Percentiles rank a stretch among this genome's conserved stretches.
Evolutionary conservation across 2,329 filamentous ascomycete species (phyloP).

Genomic region (Fusarium paranaense): DNA sequence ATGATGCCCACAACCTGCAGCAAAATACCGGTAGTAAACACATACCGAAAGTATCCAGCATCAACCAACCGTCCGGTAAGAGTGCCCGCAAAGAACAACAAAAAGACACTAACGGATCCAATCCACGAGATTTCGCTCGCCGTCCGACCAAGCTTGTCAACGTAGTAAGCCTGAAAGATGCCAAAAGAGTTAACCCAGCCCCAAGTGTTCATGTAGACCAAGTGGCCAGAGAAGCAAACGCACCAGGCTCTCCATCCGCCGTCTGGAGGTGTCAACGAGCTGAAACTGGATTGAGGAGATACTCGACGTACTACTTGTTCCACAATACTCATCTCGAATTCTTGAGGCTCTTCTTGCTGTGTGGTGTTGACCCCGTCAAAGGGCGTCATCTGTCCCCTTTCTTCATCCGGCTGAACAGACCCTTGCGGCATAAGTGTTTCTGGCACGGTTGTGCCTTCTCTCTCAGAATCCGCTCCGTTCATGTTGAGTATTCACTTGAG

Average conservation of each 20-base stretch:
- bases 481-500: neutral
- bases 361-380: neutral
- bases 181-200: conserved; percentile 68
- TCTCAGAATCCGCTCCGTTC: neutral
- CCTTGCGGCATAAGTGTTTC: neutral
- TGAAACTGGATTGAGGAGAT: neutral
- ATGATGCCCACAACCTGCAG: conserved; percentile 62
- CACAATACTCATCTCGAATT: conserved; percentile 26
- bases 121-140: conserved; percentile 65
- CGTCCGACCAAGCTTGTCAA: conserved; percentile 50
- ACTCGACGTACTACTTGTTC: conserved; percentile 4
- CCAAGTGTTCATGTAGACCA: conserved; percentile 65
- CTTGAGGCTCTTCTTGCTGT: neutral
- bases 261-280: conserved; percentile 59
- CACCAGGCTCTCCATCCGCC: conserved; percentile 62
- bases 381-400: neutral
- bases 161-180: conserved; percentile 67
- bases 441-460: too few relatives aligned
- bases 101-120: conserved; percentile 62
- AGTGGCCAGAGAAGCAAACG: conserved; percentile 46
- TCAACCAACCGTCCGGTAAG: conserved; percentile 64
- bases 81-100: conserved; percentile 65
- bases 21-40: conserved; percentile 53
- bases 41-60: conserved; percentile 60
- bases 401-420: neutral